A percentile compares a stretch with the other conserved stretches of the same genome.
Conservation (phyloP, 345 rosid species). For the Excoecaria cochinchinensis region DNA sequence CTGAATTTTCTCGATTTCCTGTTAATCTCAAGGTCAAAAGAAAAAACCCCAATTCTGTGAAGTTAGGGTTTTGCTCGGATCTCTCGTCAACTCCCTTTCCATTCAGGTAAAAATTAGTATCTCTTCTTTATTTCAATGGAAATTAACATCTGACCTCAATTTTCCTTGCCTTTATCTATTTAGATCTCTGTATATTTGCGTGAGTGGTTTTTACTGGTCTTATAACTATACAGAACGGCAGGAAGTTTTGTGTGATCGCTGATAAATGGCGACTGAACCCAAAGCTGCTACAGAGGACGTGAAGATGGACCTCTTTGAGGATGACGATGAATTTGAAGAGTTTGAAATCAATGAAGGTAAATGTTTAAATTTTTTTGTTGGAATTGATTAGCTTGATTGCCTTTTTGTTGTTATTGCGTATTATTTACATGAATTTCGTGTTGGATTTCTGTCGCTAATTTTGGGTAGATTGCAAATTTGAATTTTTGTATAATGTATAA, state of each 20-base stretch:
- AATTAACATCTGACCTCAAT: neutral
- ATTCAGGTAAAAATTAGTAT: neutral
- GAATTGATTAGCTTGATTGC: neutral
- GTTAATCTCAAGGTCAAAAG: too few species aligned
- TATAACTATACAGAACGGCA: neutral
- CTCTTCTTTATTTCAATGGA: neutral
- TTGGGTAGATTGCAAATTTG: too few species aligned
- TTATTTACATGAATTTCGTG: neutral
- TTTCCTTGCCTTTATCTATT: neutral
- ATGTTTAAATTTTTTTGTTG: neutral
- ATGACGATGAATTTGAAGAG: conserved; percentile 95
- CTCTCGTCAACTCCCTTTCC: neutral
- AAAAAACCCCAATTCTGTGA: neutral
- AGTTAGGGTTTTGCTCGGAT: conserved; percentile 12
- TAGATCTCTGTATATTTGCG: neutral
- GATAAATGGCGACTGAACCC: conserved; percentile 56
- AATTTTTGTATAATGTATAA: too few species aligned
- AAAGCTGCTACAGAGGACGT: conserved; percentile 56
- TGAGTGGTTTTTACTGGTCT: neutral
- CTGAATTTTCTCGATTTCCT: neutral
- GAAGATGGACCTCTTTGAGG: conserved; percentile 90
- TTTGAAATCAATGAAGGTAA: conserved; percentile 64
- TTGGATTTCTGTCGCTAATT: too few species aligned
- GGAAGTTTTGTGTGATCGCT: neutral
- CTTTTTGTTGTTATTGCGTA: neutral